A percentile compares a stretch with the other conserved stretches of the same genome.
Conservation (phyloP, 225 moss, liverwort and hornwort species). For the Sphagnum tenellum region DNA sequence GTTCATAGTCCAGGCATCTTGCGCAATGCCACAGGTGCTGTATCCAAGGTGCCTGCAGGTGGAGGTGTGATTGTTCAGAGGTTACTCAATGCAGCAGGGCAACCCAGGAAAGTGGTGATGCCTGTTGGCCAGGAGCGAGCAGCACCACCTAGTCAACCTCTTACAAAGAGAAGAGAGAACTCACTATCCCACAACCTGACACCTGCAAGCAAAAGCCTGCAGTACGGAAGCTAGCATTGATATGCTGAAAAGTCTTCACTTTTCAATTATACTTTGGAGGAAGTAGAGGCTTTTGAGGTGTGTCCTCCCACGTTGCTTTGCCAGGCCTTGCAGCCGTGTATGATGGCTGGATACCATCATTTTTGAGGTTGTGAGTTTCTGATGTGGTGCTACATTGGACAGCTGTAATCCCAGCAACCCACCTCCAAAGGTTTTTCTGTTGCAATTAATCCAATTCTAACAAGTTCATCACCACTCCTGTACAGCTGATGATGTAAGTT, state of each 20-base stretch:
- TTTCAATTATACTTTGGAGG: too few relatives aligned
- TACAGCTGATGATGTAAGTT: too few relatives aligned
- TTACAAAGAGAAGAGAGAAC: slow-evolving; percentile 7
- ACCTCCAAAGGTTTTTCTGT: too few relatives aligned
- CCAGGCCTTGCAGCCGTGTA: too few relatives aligned
- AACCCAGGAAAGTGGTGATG: slow-evolving; percentile 79
- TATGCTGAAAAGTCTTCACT: background rate
- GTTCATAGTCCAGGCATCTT: slow-evolving; percentile 61
- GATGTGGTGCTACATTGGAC: too few relatives aligned
- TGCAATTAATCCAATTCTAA: too few relatives aligned
- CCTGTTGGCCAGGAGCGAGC: slow-evolving; percentile 30
- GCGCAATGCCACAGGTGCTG: slow-evolving; percentile 43
- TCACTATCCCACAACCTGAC: slow-evolving; percentile 12
- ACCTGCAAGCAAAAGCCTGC: background rate
- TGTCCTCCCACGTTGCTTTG: too few relatives aligned
- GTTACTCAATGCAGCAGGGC: slow-evolving; percentile 83
- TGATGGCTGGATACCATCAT: too few relatives aligned
- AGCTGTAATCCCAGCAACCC: too few relatives aligned
- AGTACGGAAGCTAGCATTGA: slow-evolving; percentile 2
- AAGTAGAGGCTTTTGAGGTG: too few relatives aligned
- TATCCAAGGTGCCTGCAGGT: slow-evolving; percentile 14
- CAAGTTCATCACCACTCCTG: too few relatives aligned
- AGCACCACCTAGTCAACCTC: background rate
- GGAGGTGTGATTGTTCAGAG: slow-evolving; percentile 61
- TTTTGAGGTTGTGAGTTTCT: too few relatives aligned